Base-by-base conservation (phyloP, 495 filamentous ascomycete genomes). In the Aspergillus baeticus region DNA sequence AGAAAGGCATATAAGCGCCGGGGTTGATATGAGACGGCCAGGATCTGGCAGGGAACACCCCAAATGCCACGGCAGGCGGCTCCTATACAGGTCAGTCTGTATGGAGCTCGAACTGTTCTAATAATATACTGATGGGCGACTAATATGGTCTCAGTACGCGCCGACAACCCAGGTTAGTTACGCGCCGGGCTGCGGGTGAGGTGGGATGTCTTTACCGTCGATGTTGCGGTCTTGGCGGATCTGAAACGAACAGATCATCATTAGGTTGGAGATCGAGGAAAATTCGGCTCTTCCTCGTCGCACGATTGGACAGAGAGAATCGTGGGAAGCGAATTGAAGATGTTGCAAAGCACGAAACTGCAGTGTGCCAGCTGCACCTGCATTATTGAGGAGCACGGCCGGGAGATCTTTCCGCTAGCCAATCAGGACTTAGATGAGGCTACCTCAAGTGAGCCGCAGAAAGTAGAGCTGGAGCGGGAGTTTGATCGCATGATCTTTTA, bases 91-190 rank as follows among this genome's bases (percentile, higher is more conserved):
- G 15, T 34, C 20, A 57, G 45, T 14, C 11, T 50, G 46, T 42
- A 62, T 48, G 57, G 17, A 18, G 29, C 51, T 34, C n/a, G 31
- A 35, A 31, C 34, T 53, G 55, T 61, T 63, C 62, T 61, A 63
- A 60, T 56, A 63, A 63, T 66, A 60, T 36, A 52, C 47, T 41
- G n/a, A 6, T 31, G 20, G 47, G 51, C 45, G 41, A 51, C 55
- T 57, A 50, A 39, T 41, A 33, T 55, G 43, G 63, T 64, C 55
- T 58, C 63, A 65, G 63, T 69, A 71, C 62, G 68, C 68, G 68
- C 68, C 63, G 62, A 50, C 47, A 10, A 57, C 50, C 29, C 35
- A 44, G 54, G 47, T 50, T 50, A 59, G 44, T 37, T 54, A 57
- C 60, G 68, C 68, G 68, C 57, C 60, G 58, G 41, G 59, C 53